Evolutionary conservation across 768 basidiomycete species (phyloP).

Genomic region (Rhizopogon salebrosus): DNA sequence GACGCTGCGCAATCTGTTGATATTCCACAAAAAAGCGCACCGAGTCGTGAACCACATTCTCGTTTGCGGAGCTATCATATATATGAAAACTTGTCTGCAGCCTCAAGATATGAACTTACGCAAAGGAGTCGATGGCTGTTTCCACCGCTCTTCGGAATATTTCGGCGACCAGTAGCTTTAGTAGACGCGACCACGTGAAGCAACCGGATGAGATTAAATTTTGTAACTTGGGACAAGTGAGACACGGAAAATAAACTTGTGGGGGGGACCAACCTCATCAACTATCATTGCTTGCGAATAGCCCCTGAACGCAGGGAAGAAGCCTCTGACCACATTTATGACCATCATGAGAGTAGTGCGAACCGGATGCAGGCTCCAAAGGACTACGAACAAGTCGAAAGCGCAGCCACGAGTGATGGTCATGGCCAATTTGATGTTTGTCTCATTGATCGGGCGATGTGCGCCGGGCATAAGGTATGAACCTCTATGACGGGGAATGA

Average conservation of each 20-base stretch:
- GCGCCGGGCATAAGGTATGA: constrained; percentile 57
- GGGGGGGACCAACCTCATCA: constrained; percentile 56
- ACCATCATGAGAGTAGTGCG: constrained; percentile 67
- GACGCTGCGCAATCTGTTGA: constrained; percentile 71
- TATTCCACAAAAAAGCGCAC: constrained; percentile 74
- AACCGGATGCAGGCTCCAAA: constrained; percentile 58
- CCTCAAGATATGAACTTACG: constrained; percentile 45
- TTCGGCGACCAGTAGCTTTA: constrained; percentile 56
- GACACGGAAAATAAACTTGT: constrained; percentile 8
- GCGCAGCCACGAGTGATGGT: constrained; percentile 49
- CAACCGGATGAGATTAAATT: constrained; percentile 61
- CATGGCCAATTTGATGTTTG: constrained; percentile 54
- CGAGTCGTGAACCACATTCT: constrained; percentile 66
- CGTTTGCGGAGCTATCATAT: constrained; percentile 55
- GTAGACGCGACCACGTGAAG: constrained; percentile 64
- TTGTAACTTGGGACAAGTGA: constrained; percentile 48
- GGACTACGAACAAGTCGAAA: constrained; percentile 44
- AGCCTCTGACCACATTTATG: constrained; percentile 65
- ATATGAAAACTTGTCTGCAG: not conserved
- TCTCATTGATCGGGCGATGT: constrained; percentile 54
- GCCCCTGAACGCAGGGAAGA: constrained; percentile 77
- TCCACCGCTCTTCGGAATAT: constrained; percentile 60
- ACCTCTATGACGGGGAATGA: constrained; percentile 41
- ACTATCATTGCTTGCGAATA: constrained; percentile 86
- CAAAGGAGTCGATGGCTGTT: constrained; percentile 61